Percentiles rank a stretch among this genome's conserved stretches.
Conservation (phyloP, 345 rosid species). For the Geranium rotundifolium region DNA sequence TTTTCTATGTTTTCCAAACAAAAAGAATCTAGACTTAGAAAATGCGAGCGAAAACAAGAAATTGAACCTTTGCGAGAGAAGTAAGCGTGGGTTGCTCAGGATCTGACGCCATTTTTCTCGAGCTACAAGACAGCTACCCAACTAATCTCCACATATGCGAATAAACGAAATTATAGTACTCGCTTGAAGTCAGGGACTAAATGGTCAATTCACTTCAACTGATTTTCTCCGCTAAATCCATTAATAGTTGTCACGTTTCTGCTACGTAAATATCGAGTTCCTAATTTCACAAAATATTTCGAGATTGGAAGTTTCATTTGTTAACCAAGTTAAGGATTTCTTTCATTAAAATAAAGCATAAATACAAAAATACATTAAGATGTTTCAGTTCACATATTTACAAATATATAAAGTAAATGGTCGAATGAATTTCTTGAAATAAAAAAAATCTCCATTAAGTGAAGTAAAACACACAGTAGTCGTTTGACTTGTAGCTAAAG, state of each 20-base stretch:
- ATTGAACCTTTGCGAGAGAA: conserved; percentile 34
- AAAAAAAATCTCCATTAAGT: not conserved
- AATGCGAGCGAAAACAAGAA: not conserved
- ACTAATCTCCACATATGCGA: not conserved
- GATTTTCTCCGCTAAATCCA: not conserved
- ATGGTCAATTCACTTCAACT: not conserved
- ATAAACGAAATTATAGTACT: too few species aligned
- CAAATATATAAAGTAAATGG: too few species aligned
- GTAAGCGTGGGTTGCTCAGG: conserved; percentile 30
- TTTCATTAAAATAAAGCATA: too few species aligned
- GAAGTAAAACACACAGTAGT: not conserved
- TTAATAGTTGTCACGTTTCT: too few species aligned
- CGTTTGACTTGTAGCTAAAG: not conserved
- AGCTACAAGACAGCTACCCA: not conserved
- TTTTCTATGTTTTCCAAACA: not conserved
- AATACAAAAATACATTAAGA: too few species aligned
- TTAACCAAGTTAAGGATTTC: too few species aligned
- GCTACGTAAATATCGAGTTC: too few species aligned
- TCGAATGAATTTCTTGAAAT: too few species aligned
- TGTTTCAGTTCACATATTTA: too few species aligned
- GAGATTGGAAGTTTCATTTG: too few species aligned
- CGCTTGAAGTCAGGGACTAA: not conserved
- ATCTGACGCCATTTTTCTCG: conserved; percentile 38
- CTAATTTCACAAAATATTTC: too few species aligned
- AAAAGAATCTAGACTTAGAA: not conserved